phyloP scores from a whole-genome alignment of 352 stramenopile genomes.

The Ochromonadaceae sp. region DNA sequence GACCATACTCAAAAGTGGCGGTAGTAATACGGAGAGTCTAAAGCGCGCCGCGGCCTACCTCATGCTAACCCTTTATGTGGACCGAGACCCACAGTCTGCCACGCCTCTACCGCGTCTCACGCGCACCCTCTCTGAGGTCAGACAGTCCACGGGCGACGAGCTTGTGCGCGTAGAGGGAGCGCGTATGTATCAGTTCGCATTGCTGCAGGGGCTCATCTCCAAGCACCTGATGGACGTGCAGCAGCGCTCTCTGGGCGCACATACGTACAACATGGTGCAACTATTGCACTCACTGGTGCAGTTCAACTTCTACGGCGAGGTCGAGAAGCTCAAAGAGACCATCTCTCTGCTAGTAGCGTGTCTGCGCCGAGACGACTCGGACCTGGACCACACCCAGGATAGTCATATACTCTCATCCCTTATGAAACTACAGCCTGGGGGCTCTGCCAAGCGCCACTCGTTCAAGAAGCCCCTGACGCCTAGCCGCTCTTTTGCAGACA shows the following conservation, averaged over 20 bases:
- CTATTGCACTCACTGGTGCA: slow-evolving; percentile 24
- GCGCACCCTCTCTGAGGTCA: too few species aligned
- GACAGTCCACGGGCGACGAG: slow-evolving; percentile 15
- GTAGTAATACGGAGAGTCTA: slow-evolving; percentile 9
- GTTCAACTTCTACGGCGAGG: slow-evolving; percentile 25
- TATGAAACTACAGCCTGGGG: too few species aligned
- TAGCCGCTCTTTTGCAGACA: too few species aligned
- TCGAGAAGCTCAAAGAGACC: slow-evolving; percentile 16
- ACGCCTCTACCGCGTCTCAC: slow-evolving; percentile 15
- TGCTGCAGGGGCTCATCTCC: slow-evolving; percentile 25
- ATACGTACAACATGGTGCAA: slow-evolving; percentile 18
- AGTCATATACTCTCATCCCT: too few species aligned
- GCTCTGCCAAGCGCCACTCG: too few species aligned
- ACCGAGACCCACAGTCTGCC: slow-evolving; percentile 12
- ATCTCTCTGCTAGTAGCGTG: too few species aligned
- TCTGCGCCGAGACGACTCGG: too few species aligned
- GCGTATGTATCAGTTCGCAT: slow-evolving; percentile 9
- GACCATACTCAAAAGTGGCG: slow-evolving; percentile 8
- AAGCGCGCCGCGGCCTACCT: slow-evolving; percentile 15
- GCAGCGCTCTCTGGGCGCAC: background rate
- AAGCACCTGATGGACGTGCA: slow-evolving; percentile 20
- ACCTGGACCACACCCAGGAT: background rate
- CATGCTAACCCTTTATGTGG: slow-evolving; percentile 21
- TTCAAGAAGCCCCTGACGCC: too few species aligned
- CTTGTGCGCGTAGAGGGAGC: background rate